phyloP scores from a whole-genome alignment of 768 basidiomycete species.

The Pleurotus giganteus region DNA sequence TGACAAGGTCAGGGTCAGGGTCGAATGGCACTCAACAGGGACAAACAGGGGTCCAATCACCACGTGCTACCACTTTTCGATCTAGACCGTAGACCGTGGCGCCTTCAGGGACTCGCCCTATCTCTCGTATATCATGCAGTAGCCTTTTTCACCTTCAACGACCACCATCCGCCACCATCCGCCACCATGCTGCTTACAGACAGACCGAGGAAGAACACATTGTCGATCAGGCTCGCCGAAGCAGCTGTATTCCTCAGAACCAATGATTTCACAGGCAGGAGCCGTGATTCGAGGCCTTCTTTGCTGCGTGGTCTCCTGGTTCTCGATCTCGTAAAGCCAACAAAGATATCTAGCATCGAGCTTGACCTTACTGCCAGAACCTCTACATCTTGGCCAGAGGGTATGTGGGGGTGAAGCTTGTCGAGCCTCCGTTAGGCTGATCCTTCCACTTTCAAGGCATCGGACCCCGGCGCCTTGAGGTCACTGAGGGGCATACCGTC shows the following conservation, averaged over 20 bases:
- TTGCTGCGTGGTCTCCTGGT: conserved; percentile 65
- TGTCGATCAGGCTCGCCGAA: conserved; percentile 66
- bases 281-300: conserved; percentile 39
- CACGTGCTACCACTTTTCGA: background rate
- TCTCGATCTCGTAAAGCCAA: conserved; percentile 64
- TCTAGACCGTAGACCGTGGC: background rate
- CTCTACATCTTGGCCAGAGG: conserved; percentile 81
- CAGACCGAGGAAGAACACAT: conserved; percentile 35
- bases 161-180: background rate
- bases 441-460: conserved; percentile 36
- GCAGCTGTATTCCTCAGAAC: conserved; percentile 67
- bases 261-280: conserved; percentile 37
- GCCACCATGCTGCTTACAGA: conserved; percentile 11
- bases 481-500: conserved; percentile 74
- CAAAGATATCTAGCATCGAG: conserved; percentile 82
- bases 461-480: conserved; percentile 71
- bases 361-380: conserved; percentile 74
- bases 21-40: no score
- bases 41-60: no score
- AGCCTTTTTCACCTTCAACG: conserved; percentile 3
- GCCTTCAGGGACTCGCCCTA: background rate
- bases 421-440: background rate
- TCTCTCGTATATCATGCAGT: background rate
- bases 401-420: conserved; percentile 38
- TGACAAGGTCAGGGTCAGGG: no score